Base-by-base conservation (phyloP, 345 rosid species). In the Mallotus nudiflorus region DNA sequence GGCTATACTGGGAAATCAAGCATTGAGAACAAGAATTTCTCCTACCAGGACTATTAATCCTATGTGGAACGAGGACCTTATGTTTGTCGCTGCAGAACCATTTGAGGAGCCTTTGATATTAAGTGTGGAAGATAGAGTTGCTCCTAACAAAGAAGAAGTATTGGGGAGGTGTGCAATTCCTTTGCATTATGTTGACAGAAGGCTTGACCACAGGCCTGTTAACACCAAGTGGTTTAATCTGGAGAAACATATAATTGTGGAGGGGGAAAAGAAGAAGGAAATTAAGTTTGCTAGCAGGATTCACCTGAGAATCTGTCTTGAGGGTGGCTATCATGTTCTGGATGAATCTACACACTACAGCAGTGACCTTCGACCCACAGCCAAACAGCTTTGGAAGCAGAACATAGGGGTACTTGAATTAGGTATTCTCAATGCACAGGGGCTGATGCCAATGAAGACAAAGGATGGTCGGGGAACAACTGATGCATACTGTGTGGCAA, bases 51-150 rank as follows among this genome's bases (percentile, higher is more conserved):
- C 81, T 7, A 45, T 84, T 18, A 85, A 88, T 76, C 99, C 97
- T 1, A 69, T 75, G 70, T 92, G 97, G 98, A 65, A 82, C 4
- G 99, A 96, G 0, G 96, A 92, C 73, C 88, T 88, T 52, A 85
- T 92, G 91, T 91, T 92, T 82, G 93, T 96, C n/a, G 99, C 81
- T 4, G 85, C 99, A 10, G 97, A 96, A 75, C 96, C 99, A 33
- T 85, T 96, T 45, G 97, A 92, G 80, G 99, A 96, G 61, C 72
- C 62, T 78, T 72, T 96, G 66, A 70, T 84, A 13, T 78, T 96
- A 46, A 82, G 87, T 0, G 94, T 96, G 55, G 93, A 85, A 13
- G 96, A 90, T 71, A 88, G 86, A 80, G 40, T 89, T 71, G 92
- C 84, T 24, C 89, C 86, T 0, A 89, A 88, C 48, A 89, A 89